Percentiles rank a stretch among this genome's conserved stretches.
These are phyloP conservation scores for Citrullus mucosospermus DNA, from an alignment of 306 rosid species.

Conservation along the genomic window DNA sequence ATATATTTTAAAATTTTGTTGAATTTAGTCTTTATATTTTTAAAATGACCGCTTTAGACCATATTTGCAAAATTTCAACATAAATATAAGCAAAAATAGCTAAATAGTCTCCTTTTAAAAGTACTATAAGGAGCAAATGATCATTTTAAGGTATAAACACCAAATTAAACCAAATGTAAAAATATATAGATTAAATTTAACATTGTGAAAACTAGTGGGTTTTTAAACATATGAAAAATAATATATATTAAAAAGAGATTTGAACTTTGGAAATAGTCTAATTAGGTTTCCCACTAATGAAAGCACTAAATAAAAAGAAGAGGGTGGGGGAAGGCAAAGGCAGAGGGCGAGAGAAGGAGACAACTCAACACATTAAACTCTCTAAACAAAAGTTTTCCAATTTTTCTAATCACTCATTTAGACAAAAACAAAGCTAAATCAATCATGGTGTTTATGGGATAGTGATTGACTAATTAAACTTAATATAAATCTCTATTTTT, in stretches of 20 bases:
- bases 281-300: neutral
- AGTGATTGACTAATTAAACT: constrained; percentile 1
- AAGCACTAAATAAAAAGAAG: neutral
- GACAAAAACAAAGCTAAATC: neutral
- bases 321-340: neutral
- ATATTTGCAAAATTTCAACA: too few species aligned
- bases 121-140: too few species aligned
- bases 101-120: too few species aligned
- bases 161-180: too few species aligned
- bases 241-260: neutral
- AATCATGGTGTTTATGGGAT: constrained; percentile 6
- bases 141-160: too few species aligned
- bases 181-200: too few species aligned
- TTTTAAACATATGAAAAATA: too few species aligned
- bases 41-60: too few species aligned
- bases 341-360: neutral
- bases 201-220: too few species aligned
- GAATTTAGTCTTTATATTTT: too few species aligned
- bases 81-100: too few species aligned
- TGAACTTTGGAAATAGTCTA: neutral
- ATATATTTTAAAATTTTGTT: too few species aligned
- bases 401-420: neutral
- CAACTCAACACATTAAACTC: constrained; percentile 4
- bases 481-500: neutral
- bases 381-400: neutral